phyloP scores from a whole-genome alignment of 306 rosid species.

The Calophaca sinica region DNA sequence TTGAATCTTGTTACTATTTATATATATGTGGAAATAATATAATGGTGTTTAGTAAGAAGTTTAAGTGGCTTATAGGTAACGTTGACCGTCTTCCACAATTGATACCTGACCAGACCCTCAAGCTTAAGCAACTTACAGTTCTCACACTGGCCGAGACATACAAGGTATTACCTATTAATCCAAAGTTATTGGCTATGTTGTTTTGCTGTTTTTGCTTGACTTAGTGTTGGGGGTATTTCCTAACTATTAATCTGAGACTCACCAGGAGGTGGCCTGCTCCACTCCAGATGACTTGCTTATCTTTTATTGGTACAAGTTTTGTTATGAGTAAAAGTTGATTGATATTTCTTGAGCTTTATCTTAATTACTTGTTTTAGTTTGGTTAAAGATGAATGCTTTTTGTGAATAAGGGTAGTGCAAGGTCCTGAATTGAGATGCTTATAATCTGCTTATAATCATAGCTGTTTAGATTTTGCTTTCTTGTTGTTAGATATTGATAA shows the following conservation, averaged over 20 bases:
- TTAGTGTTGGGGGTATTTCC: conserved; percentile 22
- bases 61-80: conserved; percentile 58
- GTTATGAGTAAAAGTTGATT: neutral
- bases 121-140: conserved; percentile 95
- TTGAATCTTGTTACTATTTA: neutral
- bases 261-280: neutral
- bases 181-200: neutral
- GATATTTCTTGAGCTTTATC: neutral
- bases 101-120: conserved; percentile 80
- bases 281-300: conserved; percentile 14
- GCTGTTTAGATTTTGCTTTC: neutral
- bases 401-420: neutral
- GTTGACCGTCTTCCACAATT: conserved; percentile 67
- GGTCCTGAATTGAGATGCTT: neutral
- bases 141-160: conserved; percentile 91
- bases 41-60: conserved; percentile 25
- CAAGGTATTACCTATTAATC: conserved; percentile 62
- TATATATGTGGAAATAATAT: neutral
- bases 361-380: neutral
- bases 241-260: neutral
- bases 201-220: conserved; percentile 26
- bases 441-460: neutral
- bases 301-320: neutral
- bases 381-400: conserved; percentile 5
- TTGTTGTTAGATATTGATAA: neutral